Conservation (phyloP, 2,329 filamentous ascomycete species). For the Hysterium pulicare region DNA sequence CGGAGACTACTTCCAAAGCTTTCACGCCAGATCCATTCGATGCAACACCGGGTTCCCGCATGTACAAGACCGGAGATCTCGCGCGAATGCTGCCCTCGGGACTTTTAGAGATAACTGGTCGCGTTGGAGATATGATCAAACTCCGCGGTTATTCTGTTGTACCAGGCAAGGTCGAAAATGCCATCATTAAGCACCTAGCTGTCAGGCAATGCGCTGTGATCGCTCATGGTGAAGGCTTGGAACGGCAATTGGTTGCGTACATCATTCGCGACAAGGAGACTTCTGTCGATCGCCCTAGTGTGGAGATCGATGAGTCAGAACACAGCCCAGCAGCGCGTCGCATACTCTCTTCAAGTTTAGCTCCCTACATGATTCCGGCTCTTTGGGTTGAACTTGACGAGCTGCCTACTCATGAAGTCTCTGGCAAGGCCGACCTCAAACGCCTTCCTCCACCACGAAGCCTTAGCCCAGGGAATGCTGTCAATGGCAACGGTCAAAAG, state of each 20-base stretch:
- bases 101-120: conserved; percentile 70
- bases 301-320: conserved; percentile 67
- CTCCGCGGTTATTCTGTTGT: conserved; percentile 75
- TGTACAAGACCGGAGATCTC: conserved; percentile 73
- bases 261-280: conserved; percentile 65
- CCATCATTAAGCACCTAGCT: conserved; percentile 66
- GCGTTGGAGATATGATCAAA: conserved; percentile 78
- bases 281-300: conserved; percentile 54
- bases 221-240: conserved; percentile 71
- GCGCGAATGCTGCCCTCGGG: conserved; percentile 66
- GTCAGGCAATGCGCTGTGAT: conserved; percentile 70
- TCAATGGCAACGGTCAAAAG: conserved; percentile 43
- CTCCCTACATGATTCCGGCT: conserved; percentile 79
- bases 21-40: conserved; percentile 67
- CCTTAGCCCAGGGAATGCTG: conserved; percentile 45
- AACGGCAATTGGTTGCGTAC: conserved; percentile 73
- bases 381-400: conserved; percentile 71
- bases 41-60: conserved; percentile 57
- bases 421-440: conserved; percentile 74
- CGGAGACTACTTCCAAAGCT: conserved; percentile 70
- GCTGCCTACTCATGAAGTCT: conserved; percentile 73
- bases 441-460: conserved; percentile 63
- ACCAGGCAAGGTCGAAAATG: conserved; percentile 71
- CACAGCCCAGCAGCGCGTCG: conserved; percentile 68
- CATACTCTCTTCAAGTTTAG: conserved; percentile 62